phyloP scores from a whole-genome alignment of 306 rosid genomes.

The Carpinus fangiana region DNA sequence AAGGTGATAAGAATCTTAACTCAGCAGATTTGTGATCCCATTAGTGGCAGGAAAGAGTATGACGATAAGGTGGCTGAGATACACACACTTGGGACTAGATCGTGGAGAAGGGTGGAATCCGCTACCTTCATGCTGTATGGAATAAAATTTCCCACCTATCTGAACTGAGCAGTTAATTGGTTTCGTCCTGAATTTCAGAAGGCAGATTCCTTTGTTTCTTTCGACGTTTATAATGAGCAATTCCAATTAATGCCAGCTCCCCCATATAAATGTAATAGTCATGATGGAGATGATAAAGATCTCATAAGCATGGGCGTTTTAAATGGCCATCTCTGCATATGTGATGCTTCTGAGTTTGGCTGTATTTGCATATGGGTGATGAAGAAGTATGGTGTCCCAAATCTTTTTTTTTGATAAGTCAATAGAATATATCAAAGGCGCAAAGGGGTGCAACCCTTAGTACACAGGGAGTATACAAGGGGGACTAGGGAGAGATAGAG shows the following conservation, averaged over 20 bases:
- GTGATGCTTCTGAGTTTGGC: not conserved
- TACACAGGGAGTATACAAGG: too few relatives aligned
- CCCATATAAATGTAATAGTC: not conserved
- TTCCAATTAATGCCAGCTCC: slow-evolving; percentile 22
- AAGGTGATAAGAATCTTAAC: slow-evolving; percentile 10
- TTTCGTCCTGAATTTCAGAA: not conserved
- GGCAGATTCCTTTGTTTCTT: too few relatives aligned
- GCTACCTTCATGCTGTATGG: not conserved
- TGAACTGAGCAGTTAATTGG: slow-evolving; percentile 25
- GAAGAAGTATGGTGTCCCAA: too few relatives aligned
- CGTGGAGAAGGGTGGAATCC: not conserved
- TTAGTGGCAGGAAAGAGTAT: too few relatives aligned
- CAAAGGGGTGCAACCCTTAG: too few relatives aligned
- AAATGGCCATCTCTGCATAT: not conserved
- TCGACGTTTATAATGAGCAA: slow-evolving; percentile 4
- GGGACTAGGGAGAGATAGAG: too few relatives aligned
- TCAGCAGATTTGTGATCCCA: not conserved
- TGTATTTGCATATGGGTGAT: not conserved
- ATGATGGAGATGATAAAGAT: not conserved
- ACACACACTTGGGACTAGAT: slow-evolving; percentile 6
- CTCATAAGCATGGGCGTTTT: slow-evolving; percentile 3
- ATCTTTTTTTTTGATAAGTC: too few relatives aligned
- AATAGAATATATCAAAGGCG: too few relatives aligned
- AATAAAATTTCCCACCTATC: not conserved
- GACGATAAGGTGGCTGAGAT: not conserved